These are phyloP conservation scores for sunflower (Helianthus annuus) DNA, from an alignment of 129 eudicot genomes.

Conservation along the genomic window DNA sequence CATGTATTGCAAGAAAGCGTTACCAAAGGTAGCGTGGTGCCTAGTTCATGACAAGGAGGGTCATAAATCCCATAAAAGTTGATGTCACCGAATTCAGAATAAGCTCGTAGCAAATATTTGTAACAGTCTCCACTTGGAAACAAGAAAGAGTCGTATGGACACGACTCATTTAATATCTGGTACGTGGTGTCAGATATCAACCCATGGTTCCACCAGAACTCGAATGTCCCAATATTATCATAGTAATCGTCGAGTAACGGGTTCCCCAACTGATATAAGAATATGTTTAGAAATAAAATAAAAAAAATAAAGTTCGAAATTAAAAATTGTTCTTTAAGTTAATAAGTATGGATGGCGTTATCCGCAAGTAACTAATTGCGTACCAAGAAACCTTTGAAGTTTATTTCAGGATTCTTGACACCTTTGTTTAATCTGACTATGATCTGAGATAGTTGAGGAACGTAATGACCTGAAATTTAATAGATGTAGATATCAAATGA, in stretches of 20 bases:
- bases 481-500: neutral
- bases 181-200: constrained; percentile 57
- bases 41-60: constrained; percentile 46
- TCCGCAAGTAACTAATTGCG: neutral
- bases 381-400: constrained; percentile 76
- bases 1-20: constrained; percentile 28
- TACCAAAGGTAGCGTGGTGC: constrained; percentile 57
- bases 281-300: too few species aligned
- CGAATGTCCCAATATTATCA: constrained; percentile 62
- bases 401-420: constrained; percentile 44
- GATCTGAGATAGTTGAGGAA: constrained; percentile 60
- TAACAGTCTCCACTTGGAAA: constrained; percentile 50
- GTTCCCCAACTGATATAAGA: constrained; percentile 53
- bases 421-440: constrained; percentile 53
- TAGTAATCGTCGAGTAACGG: constrained; percentile 56
- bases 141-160: constrained; percentile 59
- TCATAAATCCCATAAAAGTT: constrained; percentile 69
- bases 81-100: constrained; percentile 64
- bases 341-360: neutral
- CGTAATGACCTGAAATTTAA: constrained; percentile 52
- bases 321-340: neutral
- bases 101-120: constrained; percentile 46
- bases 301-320: too few species aligned
- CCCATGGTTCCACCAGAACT: constrained; percentile 77
- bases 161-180: constrained; percentile 48